These are phyloP conservation scores for Raddia distichophylla DNA, from an alignment of 176 grass and related monocot genomes.

Conservation along the genomic window DNA sequence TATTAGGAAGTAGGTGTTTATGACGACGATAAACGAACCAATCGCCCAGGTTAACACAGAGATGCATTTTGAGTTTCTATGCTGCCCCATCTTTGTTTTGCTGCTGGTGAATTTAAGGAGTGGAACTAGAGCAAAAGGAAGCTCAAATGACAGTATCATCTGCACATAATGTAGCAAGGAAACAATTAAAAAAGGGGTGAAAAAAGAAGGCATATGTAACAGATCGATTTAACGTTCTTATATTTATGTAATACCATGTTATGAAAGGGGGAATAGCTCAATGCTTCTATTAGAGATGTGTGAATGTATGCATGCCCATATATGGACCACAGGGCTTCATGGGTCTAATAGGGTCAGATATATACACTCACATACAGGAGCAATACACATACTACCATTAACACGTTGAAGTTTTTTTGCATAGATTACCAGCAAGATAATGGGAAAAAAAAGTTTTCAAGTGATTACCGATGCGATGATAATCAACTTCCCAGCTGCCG, in stretches of 20 bases:
- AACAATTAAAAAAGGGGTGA: neutral
- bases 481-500: slow-evolving; percentile 90
- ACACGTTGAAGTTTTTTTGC: neutral
- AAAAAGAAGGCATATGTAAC: neutral
- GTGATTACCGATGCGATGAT: slow-evolving; percentile 94
- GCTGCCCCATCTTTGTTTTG: slow-evolving; percentile 85
- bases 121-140: slow-evolving; percentile 92
- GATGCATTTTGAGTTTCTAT: slow-evolving; percentile 68
- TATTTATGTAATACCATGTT: neutral
- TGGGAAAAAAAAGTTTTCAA: neutral
- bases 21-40: slow-evolving; percentile 66
- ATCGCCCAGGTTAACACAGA: slow-evolving; percentile 80
- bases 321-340: too few relatives aligned
- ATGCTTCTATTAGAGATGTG: too few relatives aligned
- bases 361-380: too few relatives aligned
- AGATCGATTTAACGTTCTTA: neutral
- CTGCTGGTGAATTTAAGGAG: slow-evolving; percentile 97
- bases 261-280: too few relatives aligned
- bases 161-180: slow-evolving; percentile 40
- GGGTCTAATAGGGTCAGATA: too few relatives aligned
- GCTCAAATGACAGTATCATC: slow-evolving; percentile 98
- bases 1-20: slow-evolving; percentile 81
- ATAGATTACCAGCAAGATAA: slow-evolving; percentile 1
- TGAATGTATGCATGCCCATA: too few relatives aligned
- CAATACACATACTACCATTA: too few relatives aligned